Evolutionary conservation across 306 rosid genomes (phyloP).

Genomic region (Astragalus glycyphyllos): DNA sequence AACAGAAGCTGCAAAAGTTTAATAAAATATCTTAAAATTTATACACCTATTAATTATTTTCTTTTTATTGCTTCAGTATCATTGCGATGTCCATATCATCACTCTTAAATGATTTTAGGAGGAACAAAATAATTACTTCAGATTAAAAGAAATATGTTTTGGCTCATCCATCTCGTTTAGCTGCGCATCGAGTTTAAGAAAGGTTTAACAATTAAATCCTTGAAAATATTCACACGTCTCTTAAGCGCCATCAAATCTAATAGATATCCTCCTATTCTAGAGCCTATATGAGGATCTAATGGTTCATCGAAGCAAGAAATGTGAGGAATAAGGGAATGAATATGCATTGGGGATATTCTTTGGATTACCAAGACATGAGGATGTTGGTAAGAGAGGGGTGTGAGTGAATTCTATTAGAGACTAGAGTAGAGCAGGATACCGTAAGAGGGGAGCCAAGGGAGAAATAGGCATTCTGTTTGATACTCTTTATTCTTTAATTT

Average conservation of each 20-base stretch:
- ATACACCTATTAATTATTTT: neutral
- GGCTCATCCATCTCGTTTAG: neutral
- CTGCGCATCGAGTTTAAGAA: neutral
- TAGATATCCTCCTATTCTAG: neutral
- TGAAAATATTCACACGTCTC: neutral
- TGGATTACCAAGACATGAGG: too few species aligned
- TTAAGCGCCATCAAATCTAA: neutral
- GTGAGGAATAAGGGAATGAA: too few species aligned
- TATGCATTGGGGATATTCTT: too few species aligned
- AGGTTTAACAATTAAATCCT: neutral
- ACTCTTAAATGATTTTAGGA: neutral
- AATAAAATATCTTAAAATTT: constrained; percentile 3
- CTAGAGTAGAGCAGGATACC: too few species aligned
- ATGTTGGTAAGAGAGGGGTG: too few species aligned
- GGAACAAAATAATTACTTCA: neutral
- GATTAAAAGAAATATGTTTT: constrained; percentile 10
- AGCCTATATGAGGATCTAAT: neutral
- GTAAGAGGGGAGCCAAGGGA: too few species aligned
- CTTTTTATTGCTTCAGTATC: constrained; percentile 6
- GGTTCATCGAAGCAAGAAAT: too few species aligned
- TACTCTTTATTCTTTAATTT: too few species aligned
- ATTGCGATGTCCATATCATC: neutral
- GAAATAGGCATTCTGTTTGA: too few species aligned
- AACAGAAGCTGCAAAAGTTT: neutral
- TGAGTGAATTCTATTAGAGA: too few species aligned